Base-by-base conservation (phyloP, 352 stramenopile genomes). In the Peronospora destructor region DNA sequence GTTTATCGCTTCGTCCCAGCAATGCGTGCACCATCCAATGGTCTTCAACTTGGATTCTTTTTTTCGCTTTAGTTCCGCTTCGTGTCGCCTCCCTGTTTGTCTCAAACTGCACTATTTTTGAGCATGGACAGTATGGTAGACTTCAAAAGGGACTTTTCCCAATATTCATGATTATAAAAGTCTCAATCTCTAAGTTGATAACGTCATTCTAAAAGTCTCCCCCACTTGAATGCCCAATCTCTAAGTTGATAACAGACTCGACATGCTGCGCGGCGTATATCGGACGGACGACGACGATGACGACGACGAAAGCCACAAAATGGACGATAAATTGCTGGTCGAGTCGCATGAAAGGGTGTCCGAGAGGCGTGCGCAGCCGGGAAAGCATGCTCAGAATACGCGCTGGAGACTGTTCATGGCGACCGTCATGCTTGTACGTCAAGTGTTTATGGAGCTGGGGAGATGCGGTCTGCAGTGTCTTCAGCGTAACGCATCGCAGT, bases 391-490 rank as follows among this genome's bases (percentile, higher is more conserved):
- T 46, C 56, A 39, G 19, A 40, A 64, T 41, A 56, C 52, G 21
- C 74, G 69, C 39, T 76, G 69, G 67, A 57, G 56, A 17, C 56
- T 61, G 7, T 77, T 81, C 45, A 33, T 71, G 16, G 46, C 34
- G 30, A 70, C 72, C 13, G 30, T 84, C 16, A 49, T 73, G 53
- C 74, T 75, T 23, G 45, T 84, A 12, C 64, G 53, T 9, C 65
- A 76, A 38, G 59, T 86, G 36, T 52, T 84, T 19, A 14, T 84
- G 14, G 70, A 84, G 45, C 47, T 84, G 36, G 67, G 69, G 0
- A 56, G 74, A 1, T 67, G 74, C 12, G 44, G 43, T 5, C 28
- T 84, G 47, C 69, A 71, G 14, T 58, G 67, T 36, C 46, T 82
- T 10, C 67, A 84, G 60, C 62, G 67, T n/a, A 70, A 60, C 37